Percentiles rank a stretch among this genome's conserved stretches.
These are phyloP conservation scores for Geoglossum glabrum DNA, from an alignment of 495 filamentous ascomycete species.

Conservation along the genomic window DNA sequence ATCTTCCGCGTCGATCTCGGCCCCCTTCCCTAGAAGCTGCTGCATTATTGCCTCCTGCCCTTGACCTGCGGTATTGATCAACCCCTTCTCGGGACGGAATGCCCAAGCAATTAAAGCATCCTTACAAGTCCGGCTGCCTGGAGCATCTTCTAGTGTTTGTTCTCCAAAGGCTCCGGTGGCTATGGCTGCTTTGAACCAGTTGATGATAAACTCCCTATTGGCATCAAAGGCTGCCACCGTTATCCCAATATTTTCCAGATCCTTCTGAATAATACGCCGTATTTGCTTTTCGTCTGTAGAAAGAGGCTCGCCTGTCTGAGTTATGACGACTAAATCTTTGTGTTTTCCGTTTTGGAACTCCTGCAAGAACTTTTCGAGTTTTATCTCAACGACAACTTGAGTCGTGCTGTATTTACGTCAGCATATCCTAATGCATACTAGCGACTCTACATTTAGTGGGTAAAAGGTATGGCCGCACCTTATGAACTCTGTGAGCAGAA, in stretches of 20 bases:
- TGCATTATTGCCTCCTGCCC: too few relatives aligned
- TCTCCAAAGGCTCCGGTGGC: constrained; percentile 14
- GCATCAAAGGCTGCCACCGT: constrained; percentile 15
- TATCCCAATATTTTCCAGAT: constrained; percentile 21
- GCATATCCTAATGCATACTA: neutral
- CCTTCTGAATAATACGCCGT: constrained; percentile 19
- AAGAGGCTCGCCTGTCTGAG: constrained; percentile 18
- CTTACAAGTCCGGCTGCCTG: too few relatives aligned
- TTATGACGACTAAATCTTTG: constrained; percentile 17
- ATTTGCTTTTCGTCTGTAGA: constrained; percentile 13
- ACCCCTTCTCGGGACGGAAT: too few relatives aligned
- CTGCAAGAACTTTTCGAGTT: constrained; percentile 17
- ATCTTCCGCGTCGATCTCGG: too few relatives aligned
- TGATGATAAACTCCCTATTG: constrained; percentile 16
- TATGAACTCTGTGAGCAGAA: constrained; percentile 15
- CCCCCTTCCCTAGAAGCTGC: too few relatives aligned
- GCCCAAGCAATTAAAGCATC: too few relatives aligned
- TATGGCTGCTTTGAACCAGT: constrained; percentile 15
- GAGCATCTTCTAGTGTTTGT: too few relatives aligned
- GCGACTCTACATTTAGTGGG: neutral
- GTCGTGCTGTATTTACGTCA: constrained; percentile 1
- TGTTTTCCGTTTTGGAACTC: constrained; percentile 19
- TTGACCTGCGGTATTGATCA: too few relatives aligned
- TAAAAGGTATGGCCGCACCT: constrained; percentile 15
- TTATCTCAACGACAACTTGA: constrained; percentile 13